phyloP scores from a whole-genome alignment of 257 asterid species.

The Solanum lycopersicoides region DNA sequence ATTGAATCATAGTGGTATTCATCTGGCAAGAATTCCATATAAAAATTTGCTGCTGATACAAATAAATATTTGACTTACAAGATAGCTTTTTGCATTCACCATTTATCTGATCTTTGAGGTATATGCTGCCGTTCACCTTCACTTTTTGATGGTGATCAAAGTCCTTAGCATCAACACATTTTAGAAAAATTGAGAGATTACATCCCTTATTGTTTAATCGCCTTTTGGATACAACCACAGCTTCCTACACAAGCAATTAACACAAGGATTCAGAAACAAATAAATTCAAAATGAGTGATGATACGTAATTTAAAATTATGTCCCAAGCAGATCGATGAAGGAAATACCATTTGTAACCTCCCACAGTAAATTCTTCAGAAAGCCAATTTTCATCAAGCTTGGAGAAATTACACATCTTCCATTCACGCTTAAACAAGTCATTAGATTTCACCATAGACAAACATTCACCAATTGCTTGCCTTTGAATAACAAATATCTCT shows the following conservation, averaged over 20 bases:
- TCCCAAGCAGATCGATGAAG: not conserved
- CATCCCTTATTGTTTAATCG: not conserved
- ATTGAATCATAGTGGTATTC: too few relatives aligned
- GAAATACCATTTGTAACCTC: not conserved
- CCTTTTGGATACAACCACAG: not conserved
- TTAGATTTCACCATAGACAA: not conserved
- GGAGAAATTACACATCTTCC: not conserved
- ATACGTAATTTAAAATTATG: too few relatives aligned
- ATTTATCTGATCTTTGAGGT: not conserved
- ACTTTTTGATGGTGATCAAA: not conserved
- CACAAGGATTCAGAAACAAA: too few relatives aligned
- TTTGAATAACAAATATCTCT: not conserved
- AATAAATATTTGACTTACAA: not conserved
- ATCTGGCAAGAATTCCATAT: too few relatives aligned
- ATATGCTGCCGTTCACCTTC: not conserved
- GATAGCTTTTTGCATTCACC: not conserved
- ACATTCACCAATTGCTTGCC: not conserved
- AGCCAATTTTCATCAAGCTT: not conserved
- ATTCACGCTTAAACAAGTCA: not conserved
- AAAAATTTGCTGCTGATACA: not conserved
- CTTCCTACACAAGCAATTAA: not conserved
- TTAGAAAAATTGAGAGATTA: not conserved
- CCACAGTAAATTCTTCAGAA: not conserved
- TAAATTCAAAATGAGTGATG: too few relatives aligned
- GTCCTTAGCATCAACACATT: not conserved